Base-by-base conservation (phyloP, 805 yeast species). In the Martiniozyma abietophila region DNA sequence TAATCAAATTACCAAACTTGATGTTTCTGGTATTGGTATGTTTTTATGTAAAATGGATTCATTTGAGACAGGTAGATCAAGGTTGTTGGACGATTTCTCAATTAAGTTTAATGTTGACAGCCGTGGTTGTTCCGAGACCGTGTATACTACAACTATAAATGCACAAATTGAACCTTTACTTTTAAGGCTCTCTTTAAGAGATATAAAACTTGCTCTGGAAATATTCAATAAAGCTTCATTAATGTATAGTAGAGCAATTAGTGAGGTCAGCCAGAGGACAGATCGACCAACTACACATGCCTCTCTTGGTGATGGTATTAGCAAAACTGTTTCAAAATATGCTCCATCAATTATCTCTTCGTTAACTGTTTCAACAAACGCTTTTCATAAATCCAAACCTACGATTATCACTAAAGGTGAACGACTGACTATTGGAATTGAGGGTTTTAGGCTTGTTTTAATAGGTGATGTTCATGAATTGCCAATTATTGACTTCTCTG, bases 381-480 rank as follows among this genome's bases (percentile, higher is more conserved):
- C 38, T 7, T 27, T 35, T 0, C 41, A 41, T 2, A 27, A 17
- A 5, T 11, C 20, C 1, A 54, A 51, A 18, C 51, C 64, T 4
- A 58, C 57, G 12, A 60, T 72, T 1, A 49, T 78, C 2, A 60
- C 83, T 5, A 71, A 72, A 39, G 82, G 80, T 1, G 96, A 88
- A 54, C 74, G 71, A 28, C 56, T 85, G 29, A 64, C 58, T 27
- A 78, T 78, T 0, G 71, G 71, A 29, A 55, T 84, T 39, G 84
- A 80, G 11, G 96, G 96, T 0, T 50, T 82, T 41, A 65, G 96
- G 41, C 55, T 86, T 31, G 94, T 88, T 2, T 59, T 88, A 32
- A 81, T 88, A 42, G 96, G 96, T 52, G 94, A 84, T 53, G 79
- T 83, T 29, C 92, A 86, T 51, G 96, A 88, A 52, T 64, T 88